Evolutionary conservation across 495 filamentous ascomycete species (phyloP), one percentile per base, ranked within the genome.

Genomic region (Xanthoparmelia taractica): DNA sequence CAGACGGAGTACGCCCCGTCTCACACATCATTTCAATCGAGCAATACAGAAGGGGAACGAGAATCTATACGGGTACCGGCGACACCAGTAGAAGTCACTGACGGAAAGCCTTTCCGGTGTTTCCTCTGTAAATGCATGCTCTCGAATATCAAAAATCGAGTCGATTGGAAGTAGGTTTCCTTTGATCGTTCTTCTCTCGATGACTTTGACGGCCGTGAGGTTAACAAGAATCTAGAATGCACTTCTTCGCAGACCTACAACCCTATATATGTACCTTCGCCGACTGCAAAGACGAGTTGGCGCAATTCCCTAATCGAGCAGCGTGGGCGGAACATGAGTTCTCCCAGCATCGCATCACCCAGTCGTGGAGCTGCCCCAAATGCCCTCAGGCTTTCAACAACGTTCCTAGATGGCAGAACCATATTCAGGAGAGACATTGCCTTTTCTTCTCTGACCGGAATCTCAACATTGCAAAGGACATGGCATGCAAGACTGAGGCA

Each of bases 181-280:
- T 40, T 40, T 40, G 7, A 40, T 40, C 37, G 34, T 37, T 37
- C 34, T 37, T 37, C 34, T 4, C 34, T 37, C 11, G 34, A 37
- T 27, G 23, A 23, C 40, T 2, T 47, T 25, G 1, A 47, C 1
- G 15, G 10, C 4, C 23, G 11, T 12, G 5, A 48, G 1, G 0
- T 0, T 48, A 4, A 48, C 11, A 0, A 13, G 7, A 0, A 17
- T 27, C 48, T 29, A 52, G 48, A 6, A 52, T 52, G 27, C 48
- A 52, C 15, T 2, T 52, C 0, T 52, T 52, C 2, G 4, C 65
- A 1, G 73, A 76, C 60, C 66, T 76, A 8, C 63, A 64, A 40
- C 73, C 73, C 10, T 75, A 75, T 52, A 69, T 75, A 20, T 75
- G 73, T 59, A 73, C 71, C 3, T 73, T 71, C 60, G 18, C 62